Evolutionary conservation across 192 early-diverging fungal species (phyloP).

Genomic region (Coemansia sp.): DNA sequence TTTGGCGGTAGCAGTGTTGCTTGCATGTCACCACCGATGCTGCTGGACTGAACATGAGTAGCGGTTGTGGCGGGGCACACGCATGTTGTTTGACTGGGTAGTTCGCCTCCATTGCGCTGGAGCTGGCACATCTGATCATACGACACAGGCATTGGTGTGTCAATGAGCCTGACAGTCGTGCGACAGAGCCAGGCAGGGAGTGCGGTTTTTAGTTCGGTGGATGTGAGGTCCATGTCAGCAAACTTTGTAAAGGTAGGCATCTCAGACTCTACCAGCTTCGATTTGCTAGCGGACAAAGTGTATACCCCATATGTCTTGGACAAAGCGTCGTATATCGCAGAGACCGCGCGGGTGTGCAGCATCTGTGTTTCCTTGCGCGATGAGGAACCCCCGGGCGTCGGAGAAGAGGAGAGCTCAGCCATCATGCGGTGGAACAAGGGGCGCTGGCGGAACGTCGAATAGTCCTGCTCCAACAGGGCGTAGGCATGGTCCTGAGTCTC

Average conservation of each 20-base stretch:
- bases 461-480: constrained; percentile 45
- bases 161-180: constrained; percentile 38
- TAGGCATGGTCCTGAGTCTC: constrained; percentile 42
- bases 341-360: constrained; percentile 31
- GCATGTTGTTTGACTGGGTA: constrained; percentile 2
- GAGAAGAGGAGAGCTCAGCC: constrained; percentile 34
- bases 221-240: constrained; percentile 51
- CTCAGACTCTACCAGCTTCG: constrained; percentile 35
- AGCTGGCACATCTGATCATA: constrained; percentile 19
- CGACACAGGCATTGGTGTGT: constrained; percentile 31
- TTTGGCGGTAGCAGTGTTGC: neutral
- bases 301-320: constrained; percentile 27
- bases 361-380: constrained; percentile 22
- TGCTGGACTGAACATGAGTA: neutral
- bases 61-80: constrained; percentile 5
- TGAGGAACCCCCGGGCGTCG: neutral
- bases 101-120: constrained; percentile 9
- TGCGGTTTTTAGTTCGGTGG: constrained; percentile 24
- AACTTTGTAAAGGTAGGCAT: constrained; percentile 45
- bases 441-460: constrained; percentile 45
- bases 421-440: constrained; percentile 43
- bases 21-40: neutral
- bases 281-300: constrained; percentile 25
- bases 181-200: constrained; percentile 54
- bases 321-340: constrained; percentile 37